Base-by-base conservation (phyloP, 345 rosid species). In the Citrus reticulata region DNA sequence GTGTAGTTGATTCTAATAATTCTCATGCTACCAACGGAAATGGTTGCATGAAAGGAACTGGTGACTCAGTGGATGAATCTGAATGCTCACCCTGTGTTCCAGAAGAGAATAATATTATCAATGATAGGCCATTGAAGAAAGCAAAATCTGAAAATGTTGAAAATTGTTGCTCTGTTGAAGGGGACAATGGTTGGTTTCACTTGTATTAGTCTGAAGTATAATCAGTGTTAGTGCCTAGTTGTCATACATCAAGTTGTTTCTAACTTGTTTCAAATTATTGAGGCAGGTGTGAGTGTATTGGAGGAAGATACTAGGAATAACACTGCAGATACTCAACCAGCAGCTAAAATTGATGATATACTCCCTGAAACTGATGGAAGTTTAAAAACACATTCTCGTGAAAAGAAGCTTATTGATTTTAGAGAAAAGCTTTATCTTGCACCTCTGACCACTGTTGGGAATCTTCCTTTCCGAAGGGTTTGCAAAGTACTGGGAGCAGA, bases 401-500 rank as follows among this genome's bases (percentile, higher is more conserved):
- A 96, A 80, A 94, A 84, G 89, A 95, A 90, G 91, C 88, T 91
- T 46, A 88, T 96, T 81, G 98, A 94, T 83, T 94, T 96, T 60
- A 90, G 92, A 65, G 97, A 86, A 77, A 96, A 93, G 87, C 75
- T 96, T 79, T 96, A 91, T 76, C 98, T 94, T 68, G 99, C 99
- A 77, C 98, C 97, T 76, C 81, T 96, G 80, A 96, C 98, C 73
- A 94, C 98, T 6, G 98, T 96, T 40, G 99, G 98, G 75, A 96
- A 96, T 86, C 99, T 96, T 80, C 98, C 99, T 77, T 96, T 89
- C 79, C 89, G 99, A 74, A 92, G 98, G 88, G 86, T 96, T 78
- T 96, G 99, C 88, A 94, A 94, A 90, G 88, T 77, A 63, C 76
- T 94, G 61, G 99, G 99, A 77, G 98, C 95, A 68, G 99, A 94